Evolutionary conservation across 345 rosid genomes (phyloP).

Genomic region (Lepidium didymum): DNA sequence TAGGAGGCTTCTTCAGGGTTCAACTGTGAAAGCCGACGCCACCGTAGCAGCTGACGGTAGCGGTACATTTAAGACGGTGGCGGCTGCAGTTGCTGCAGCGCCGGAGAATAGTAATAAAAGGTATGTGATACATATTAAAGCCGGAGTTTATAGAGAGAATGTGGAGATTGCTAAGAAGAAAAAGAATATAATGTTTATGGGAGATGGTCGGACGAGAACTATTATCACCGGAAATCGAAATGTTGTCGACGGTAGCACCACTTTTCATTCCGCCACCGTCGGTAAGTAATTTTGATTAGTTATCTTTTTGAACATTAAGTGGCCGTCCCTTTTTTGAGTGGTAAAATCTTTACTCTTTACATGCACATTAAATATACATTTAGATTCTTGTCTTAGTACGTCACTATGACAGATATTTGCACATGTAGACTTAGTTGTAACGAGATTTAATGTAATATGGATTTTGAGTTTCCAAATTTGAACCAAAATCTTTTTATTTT

Average conservation of each 20-base stretch:
- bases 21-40: slow-evolving; percentile 48
- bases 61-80: slow-evolving; percentile 52
- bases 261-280: slow-evolving; percentile 82
- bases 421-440: neutral
- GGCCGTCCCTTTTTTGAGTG: slow-evolving; percentile 6
- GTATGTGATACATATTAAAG: slow-evolving; percentile 64
- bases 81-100: slow-evolving; percentile 66
- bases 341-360: neutral
- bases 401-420: neutral
- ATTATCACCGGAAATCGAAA: slow-evolving; percentile 68
- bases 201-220: slow-evolving; percentile 69
- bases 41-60: slow-evolving; percentile 87
- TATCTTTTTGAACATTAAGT: neutral
- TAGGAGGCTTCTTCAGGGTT: slow-evolving; percentile 59
- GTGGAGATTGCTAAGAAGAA: slow-evolving; percentile 62
- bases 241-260: slow-evolving; percentile 84
- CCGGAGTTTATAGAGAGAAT: slow-evolving; percentile 75
- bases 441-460: neutral
- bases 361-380: slow-evolving; percentile 9
- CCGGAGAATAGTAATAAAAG: slow-evolving; percentile 55
- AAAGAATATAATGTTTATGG: slow-evolving; percentile 74
- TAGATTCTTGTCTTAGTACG: slow-evolving; percentile 12
- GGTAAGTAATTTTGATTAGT: slow-evolving; percentile 37
- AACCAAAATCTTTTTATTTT: neutral
- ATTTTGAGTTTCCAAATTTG: neutral